A percentile compares a stretch with the other conserved stretches of the same genome.
These are phyloP conservation scores for Mortierella polycephala DNA, from an alignment of 371 early-diverging fungal species.

Conservation along the genomic window DNA sequence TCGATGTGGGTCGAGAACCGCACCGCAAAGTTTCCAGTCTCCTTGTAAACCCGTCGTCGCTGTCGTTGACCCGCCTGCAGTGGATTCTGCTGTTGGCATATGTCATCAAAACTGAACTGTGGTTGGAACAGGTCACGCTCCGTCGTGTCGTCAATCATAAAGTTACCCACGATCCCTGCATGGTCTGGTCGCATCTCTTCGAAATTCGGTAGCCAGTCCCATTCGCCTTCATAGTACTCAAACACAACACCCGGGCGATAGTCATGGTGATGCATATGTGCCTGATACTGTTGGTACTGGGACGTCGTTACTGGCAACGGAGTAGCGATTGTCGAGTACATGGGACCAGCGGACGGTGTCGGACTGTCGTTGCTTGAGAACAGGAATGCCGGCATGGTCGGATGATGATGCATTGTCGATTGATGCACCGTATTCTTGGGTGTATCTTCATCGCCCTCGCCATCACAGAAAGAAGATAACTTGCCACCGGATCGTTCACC, in stretches of 20 bases:
- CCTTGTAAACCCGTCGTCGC: slow-evolving; percentile 13
- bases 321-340: neutral
- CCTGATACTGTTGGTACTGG: neutral
- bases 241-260: slow-evolving; percentile 47
- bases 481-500: too few species aligned
- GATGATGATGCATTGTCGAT: slow-evolving; percentile 25
- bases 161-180: slow-evolving; percentile 51
- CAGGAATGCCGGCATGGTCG: slow-evolving; percentile 26
- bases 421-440: neutral
- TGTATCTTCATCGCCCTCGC: neutral
- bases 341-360: neutral
- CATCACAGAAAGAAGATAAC: neutral
- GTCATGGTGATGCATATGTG: slow-evolving; percentile 23
- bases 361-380: neutral
- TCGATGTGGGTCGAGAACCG: slow-evolving; percentile 56
- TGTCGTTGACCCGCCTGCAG: slow-evolving; percentile 3
- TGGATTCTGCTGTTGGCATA: slow-evolving; percentile 8
- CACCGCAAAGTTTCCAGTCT: slow-evolving; percentile 59
- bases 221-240: slow-evolving; percentile 52
- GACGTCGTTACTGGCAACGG: neutral
- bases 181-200: slow-evolving; percentile 51
- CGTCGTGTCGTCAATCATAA: slow-evolving; percentile 52
- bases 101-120: neutral
- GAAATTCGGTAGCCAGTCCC: slow-evolving; percentile 55
- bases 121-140: slow-evolving; percentile 41